Evolutionary conservation across 257 asterid species (phyloP), one percentile per base, ranked within the genome.

Genomic region (Solanum clarkiae): DNA sequence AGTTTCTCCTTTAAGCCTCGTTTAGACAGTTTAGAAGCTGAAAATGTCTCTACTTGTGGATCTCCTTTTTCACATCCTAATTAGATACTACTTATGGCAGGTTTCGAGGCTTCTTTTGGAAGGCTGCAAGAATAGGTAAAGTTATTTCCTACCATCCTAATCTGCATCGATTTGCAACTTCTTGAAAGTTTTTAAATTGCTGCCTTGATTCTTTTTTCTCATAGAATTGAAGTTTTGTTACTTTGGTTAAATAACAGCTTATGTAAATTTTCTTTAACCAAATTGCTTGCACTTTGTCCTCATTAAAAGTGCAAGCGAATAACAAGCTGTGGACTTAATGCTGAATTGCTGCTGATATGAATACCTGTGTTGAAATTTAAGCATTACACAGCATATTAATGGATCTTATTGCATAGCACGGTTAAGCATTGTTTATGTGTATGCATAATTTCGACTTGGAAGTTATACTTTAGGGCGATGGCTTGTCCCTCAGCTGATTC

Each of bases 31-130:
- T 13, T 36, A 36, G 42, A 36, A 36, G 42, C 17, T 40, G 53
- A 42, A 18, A n/a, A 75, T 2, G 22, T 22, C 9, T 45, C 36
- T n/a, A n/a, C 0, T 74, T 45, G 56, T 42, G 47, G 16, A n/a
- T 71, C 56, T 71, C 2, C 20, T 72, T 74, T 66, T 22, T 74
- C 1, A 18, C 22, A 12, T 74, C 81, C 55, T 69, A 59, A 66
- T 65, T 20, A 86, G 56, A 80, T 66, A 0, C 63, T 24, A 20
- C 51, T 36, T 63, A 83, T 88, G 72, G 54, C 88, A 91, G 93
- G 88, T 91, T 91, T 71, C 93, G 93, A 75, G 93, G 93, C 6
- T 89, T 91, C 80, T 91, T 91, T 29, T 91, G 93, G 93, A 89
- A 91, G 88, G 92, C 93, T 69, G 93, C 92, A 51, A 88, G 92